phyloP scores from a whole-genome alignment of 305 asterid species.

The Fraxinus angustifolia region DNA sequence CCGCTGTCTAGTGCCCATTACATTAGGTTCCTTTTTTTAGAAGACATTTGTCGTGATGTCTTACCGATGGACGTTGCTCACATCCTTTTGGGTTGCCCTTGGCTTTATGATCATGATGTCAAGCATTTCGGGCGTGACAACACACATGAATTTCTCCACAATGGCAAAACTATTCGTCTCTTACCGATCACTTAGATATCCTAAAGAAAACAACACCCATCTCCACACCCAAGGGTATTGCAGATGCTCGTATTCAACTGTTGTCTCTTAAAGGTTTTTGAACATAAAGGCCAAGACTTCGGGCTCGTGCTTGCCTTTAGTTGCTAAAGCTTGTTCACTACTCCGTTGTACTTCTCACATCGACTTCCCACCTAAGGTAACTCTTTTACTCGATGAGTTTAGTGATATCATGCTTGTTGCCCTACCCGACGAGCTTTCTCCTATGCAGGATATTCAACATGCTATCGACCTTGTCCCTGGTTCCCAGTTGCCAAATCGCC shows the following conservation, averaged over 20 bases:
- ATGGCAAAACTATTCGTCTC: not conserved
- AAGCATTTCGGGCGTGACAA: too few relatives aligned
- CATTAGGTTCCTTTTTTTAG: not conserved
- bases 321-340: not conserved
- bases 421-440: not conserved
- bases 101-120: too few relatives aligned
- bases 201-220: not conserved
- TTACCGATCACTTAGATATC: not conserved
- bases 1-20: not conserved
- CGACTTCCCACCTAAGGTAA: not conserved
- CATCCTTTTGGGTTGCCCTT: not conserved
- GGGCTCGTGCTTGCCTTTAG: not conserved
- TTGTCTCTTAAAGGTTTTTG: not conserved
- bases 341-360: too few relatives aligned
- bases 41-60: not conserved
- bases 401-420: not conserved
- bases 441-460: not conserved
- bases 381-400: too few relatives aligned
- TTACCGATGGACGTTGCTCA: not conserved
- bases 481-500: not conserved
- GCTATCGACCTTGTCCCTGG: not conserved
- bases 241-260: not conserved
- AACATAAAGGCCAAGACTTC: not conserved
- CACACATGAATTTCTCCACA: not conserved
- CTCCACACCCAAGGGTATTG: not conserved